These are phyloP conservation scores for Saprolegnia parasitica DNA, from an alignment of 352 stramenopile species.

Conservation along the genomic window DNA sequence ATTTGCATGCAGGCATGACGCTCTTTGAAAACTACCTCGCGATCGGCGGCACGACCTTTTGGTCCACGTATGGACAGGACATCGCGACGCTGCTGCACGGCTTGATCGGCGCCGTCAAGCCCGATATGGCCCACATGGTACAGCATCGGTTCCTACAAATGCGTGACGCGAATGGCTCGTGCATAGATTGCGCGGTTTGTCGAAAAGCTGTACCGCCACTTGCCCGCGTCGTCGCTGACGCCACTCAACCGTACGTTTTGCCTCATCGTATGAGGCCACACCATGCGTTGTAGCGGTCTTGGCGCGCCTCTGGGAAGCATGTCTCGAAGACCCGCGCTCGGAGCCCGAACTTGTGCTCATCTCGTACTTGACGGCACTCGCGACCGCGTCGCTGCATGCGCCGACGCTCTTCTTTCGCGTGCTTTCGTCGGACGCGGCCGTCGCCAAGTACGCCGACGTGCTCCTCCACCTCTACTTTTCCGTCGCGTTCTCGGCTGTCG, in stretches of 20 bases:
- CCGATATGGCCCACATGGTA: constrained; percentile 58
- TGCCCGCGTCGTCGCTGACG: constrained; percentile 35
- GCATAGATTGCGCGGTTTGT: constrained; percentile 26
- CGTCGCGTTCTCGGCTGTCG: constrained; percentile 54
- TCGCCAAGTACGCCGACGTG: constrained; percentile 41
- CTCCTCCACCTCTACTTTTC: constrained; percentile 74
- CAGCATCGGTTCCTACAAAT: constrained; percentile 31
- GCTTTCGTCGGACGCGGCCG: constrained; percentile 37
- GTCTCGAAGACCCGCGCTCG: constrained; percentile 20
- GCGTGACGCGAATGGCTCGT: constrained; percentile 37
- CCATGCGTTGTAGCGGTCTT: neutral
- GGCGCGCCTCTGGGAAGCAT: neutral
- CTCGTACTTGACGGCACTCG: constrained; percentile 23
- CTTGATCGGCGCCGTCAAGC: constrained; percentile 63
- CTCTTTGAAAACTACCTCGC: constrained; percentile 64
- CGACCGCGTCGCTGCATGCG: constrained; percentile 34
- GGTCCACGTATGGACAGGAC: constrained; percentile 51
- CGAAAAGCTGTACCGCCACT: constrained; percentile 43
- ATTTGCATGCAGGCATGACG: constrained; percentile 52
- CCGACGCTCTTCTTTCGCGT: constrained; percentile 46
- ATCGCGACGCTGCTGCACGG: constrained; percentile 41
- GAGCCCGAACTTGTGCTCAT: constrained; percentile 25
- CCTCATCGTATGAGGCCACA: too few species aligned
- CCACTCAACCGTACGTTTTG: neutral
- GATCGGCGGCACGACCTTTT: constrained; percentile 55